Conservation (phyloP, 2,329 filamentous ascomycete genomes). For the Colletotrichum lindemuthianum region DNA sequence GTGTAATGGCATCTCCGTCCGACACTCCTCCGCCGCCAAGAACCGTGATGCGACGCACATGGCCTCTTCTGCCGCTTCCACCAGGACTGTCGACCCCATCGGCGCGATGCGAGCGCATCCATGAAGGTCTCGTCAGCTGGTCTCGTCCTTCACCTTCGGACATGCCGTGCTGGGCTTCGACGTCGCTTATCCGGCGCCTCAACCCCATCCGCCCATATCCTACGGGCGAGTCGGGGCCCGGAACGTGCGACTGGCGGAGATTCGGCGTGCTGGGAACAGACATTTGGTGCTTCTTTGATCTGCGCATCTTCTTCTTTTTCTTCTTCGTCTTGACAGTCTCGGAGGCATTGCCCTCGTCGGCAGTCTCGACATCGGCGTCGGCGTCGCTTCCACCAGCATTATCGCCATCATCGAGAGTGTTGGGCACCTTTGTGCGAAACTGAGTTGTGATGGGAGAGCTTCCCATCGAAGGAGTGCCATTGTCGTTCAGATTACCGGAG, state of each 20-base stretch:
- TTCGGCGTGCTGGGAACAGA: slow-evolving; percentile 75
- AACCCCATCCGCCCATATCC: slow-evolving; percentile 63
- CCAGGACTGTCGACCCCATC: slow-evolving; percentile 62
- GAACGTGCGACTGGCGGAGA: slow-evolving; percentile 49
- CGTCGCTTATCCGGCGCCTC: slow-evolving; percentile 71
- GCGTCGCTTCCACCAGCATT: slow-evolving; percentile 67
- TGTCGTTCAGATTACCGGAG: slow-evolving; percentile 45
- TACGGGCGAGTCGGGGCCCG: slow-evolving; percentile 53
- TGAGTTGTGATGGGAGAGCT: slow-evolving; percentile 60
- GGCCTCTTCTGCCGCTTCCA: slow-evolving; percentile 64
- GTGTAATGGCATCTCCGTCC: slow-evolving; percentile 68
- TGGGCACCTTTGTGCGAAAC: slow-evolving; percentile 59
- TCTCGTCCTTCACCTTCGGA: slow-evolving; percentile 82
- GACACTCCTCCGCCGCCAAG: slow-evolving; percentile 73
- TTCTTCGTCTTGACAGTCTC: slow-evolving; percentile 65
- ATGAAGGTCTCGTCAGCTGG: slow-evolving; percentile 64
- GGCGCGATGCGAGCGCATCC: slow-evolving; percentile 54
- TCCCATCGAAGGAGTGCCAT: slow-evolving; percentile 51
- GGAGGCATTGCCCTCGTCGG: slow-evolving; percentile 73
- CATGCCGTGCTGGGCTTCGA: slow-evolving; percentile 65
- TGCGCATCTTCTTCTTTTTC: slow-evolving; percentile 66
- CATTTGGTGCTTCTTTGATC: slow-evolving; percentile 46
- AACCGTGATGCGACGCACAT: slow-evolving; percentile 73
- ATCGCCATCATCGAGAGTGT: slow-evolving; percentile 64
- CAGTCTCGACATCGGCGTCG: slow-evolving; percentile 85